Base-by-base conservation (phyloP, 2,329 filamentous ascomycete species). In the Fusarium sp. region DNA sequence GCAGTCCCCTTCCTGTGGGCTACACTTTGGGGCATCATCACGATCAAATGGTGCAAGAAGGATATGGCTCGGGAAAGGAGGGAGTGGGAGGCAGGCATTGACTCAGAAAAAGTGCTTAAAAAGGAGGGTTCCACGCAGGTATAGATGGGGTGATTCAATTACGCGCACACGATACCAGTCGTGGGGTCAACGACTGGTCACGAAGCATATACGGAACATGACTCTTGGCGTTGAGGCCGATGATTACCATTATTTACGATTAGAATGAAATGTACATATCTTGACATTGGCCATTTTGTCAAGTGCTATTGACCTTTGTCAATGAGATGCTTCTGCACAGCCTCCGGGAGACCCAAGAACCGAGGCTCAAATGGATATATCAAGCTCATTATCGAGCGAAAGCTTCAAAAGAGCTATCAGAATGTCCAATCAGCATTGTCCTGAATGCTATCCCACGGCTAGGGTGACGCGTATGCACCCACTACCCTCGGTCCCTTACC, bases 1-100 rank as follows among this genome's bases (percentile, higher is more conserved):
- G 80, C 82, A 10, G 82, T 83, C n/a, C 83, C 83, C 1, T 84
- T 84, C 59, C 61, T 84, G 8, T 84, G 82, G 82, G 76, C 77
- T 20, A 69, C 63, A 5, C 7, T 84, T 6, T 84, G 83, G 83
- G 82, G 79, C 5, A 43, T 75, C 45, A 81, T 84, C 27, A 79
- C 81, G 5, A 80, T 84, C 31, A 64, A 69, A 33, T 83, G 81
- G 83, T 84, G 83, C 64, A 84, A 84, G 75, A 66, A 64, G 35
- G 80, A 82, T 7, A 84, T 84, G 83, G 77, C 79, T 6, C 72
- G 78, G 33, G 83, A 84, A 68, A 78, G 82, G 29, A 65, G 82
- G 20, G 83, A 84, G 62, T 84, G 83, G 83, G 79, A 84, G 67
- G 76, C 76, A 4, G 79, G 76, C 3, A 64, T 75, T 39, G 75